phyloP scores from a whole-genome alignment of 2,329 filamentous ascomycete genomes.

The Colletotrichum zoysiae region DNA sequence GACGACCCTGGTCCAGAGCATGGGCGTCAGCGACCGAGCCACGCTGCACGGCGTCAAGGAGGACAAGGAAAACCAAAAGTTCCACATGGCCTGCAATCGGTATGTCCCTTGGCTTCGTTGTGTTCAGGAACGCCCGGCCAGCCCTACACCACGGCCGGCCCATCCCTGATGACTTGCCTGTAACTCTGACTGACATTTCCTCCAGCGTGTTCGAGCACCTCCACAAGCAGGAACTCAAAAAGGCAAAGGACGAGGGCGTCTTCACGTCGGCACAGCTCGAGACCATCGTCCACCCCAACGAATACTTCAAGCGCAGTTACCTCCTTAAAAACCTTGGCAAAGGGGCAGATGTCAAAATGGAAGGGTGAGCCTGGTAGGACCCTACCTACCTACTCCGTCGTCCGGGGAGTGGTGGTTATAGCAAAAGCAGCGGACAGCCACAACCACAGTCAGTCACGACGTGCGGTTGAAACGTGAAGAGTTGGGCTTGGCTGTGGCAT shows the following conservation, averaged over 20 bases:
- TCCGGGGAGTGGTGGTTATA: background rate
- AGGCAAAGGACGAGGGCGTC: slow-evolving; percentile 79
- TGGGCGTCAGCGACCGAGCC: slow-evolving; percentile 82
- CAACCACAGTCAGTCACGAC: background rate
- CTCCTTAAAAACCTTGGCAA: slow-evolving; percentile 83
- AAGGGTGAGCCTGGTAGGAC: slow-evolving; percentile 53
- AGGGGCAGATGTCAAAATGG: slow-evolving; percentile 68
- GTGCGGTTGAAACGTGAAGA: background rate
- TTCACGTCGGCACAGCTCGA: slow-evolving; percentile 84
- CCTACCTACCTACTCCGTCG: background rate
- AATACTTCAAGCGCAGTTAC: slow-evolving; percentile 97
- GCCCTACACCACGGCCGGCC: background rate
- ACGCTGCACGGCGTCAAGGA: slow-evolving; percentile 86
- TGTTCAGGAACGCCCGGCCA: background rate
- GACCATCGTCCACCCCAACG: slow-evolving; percentile 97
- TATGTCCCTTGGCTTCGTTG: slow-evolving; percentile 51
- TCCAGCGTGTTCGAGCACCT: slow-evolving; percentile 85
- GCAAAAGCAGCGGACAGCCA: background rate
- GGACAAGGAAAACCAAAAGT: slow-evolving; percentile 89
- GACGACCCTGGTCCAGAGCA: slow-evolving; percentile 77
- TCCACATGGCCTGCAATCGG: slow-evolving; percentile 96
- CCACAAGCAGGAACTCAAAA: slow-evolving; percentile 83
- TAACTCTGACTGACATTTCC: slow-evolving; percentile 35
- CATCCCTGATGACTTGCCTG: background rate
- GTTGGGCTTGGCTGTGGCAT: background rate